Conservation (phyloP, 202 grass and related monocot species). For the Tripidium arundinaceum region DNA sequence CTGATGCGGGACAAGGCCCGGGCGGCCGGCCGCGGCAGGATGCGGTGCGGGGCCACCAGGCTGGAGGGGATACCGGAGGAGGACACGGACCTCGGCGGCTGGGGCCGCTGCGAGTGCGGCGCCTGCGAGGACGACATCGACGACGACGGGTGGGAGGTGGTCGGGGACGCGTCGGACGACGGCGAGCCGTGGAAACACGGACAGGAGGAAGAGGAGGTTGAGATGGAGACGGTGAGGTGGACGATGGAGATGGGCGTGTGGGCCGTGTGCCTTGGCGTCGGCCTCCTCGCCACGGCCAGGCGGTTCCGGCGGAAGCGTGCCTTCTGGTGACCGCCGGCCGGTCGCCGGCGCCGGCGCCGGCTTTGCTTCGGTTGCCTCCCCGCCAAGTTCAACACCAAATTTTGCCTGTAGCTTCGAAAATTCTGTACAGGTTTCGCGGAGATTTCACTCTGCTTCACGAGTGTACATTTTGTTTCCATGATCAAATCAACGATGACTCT, state of each 20-base stretch:
- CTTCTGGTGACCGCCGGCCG: slow-evolving; percentile 20
- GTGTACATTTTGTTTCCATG: neutral
- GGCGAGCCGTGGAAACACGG: neutral
- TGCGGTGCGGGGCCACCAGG: slow-evolving; percentile 29
- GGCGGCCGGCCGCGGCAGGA: neutral
- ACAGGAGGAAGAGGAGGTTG: neutral
- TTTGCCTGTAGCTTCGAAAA: neutral
- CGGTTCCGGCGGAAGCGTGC: slow-evolving; percentile 22
- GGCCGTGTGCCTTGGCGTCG: slow-evolving; percentile 63
- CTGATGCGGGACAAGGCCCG: slow-evolving; percentile 21
- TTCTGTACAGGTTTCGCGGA: neutral
- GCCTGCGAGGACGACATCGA: neutral
- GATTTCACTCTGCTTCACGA: neutral
- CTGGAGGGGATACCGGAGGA: slow-evolving; percentile 71
- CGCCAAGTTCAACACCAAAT: neutral
- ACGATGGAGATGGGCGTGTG: slow-evolving; percentile 65
- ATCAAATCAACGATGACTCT: neutral
- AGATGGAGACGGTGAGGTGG: slow-evolving; percentile 47
- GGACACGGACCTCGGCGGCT: slow-evolving; percentile 6
- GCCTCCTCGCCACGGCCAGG: slow-evolving; percentile 40
- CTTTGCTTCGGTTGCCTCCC: too few relatives aligned
- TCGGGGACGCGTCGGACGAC: neutral
- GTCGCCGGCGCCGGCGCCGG: neutral
- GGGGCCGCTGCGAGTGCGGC: slow-evolving; percentile 38
- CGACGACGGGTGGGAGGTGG: slow-evolving; percentile 29